phyloP scores from a whole-genome alignment of 345 rosid species.

The Eucalyptus tenuipes region DNA sequence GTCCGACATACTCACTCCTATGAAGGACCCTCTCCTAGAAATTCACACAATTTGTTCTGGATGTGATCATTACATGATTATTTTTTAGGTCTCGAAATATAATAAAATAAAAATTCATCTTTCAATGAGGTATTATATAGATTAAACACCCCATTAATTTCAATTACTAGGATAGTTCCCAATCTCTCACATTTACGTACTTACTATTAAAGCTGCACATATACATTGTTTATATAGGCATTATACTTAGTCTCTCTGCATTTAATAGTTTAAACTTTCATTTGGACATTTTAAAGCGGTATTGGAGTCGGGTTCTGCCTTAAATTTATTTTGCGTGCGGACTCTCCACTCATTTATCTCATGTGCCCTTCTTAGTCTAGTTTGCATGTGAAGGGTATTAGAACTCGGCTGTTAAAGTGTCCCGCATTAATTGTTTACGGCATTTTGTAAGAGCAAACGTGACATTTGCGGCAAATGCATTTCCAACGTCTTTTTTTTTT shows the following conservation, averaged over 20 bases:
- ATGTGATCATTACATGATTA: neutral
- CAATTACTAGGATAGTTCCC: neutral
- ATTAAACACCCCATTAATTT: neutral
- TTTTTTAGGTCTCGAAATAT: neutral
- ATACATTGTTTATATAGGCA: neutral
- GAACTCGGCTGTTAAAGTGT: neutral
- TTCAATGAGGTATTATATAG: neutral
- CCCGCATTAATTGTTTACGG: neutral
- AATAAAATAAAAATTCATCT: neutral
- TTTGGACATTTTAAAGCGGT: neutral
- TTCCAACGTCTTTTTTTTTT: neutral
- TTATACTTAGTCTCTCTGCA: neutral
- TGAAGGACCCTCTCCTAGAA: neutral
- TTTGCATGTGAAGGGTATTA: neutral
- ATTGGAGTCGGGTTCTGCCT: neutral
- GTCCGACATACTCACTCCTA: too few relatives aligned
- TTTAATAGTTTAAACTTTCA: neutral
- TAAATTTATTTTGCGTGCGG: neutral
- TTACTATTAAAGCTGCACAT: neutral
- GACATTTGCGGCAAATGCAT: neutral
- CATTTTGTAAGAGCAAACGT: neutral
- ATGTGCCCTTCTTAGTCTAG: neutral
- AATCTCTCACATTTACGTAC: neutral
- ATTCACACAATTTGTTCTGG: neutral
- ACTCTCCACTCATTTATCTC: neutral